Conservation (phyloP, 2,329 filamentous ascomycete species). For the Fusarium caatingaense region DNA sequence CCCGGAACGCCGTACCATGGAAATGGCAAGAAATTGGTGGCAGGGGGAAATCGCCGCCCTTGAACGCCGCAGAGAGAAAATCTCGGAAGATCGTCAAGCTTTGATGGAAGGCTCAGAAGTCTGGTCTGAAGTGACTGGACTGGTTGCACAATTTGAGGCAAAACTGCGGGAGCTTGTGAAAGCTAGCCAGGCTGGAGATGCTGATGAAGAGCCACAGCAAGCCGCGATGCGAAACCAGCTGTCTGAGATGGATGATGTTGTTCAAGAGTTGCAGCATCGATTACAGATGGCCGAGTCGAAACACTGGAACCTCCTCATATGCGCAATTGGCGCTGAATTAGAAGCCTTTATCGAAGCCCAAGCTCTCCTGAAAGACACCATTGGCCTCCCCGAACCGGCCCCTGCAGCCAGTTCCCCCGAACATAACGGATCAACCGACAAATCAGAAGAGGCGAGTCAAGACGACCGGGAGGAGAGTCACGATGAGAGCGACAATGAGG, state of each 20-base stretch:
- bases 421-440: constrained; percentile 1
- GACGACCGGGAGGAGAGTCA: constrained; percentile 27
- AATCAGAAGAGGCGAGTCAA: neutral
- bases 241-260: constrained; percentile 66
- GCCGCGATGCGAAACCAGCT: constrained; percentile 61
- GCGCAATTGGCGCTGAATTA: constrained; percentile 78
- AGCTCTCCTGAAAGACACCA: constrained; percentile 59
- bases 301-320: constrained; percentile 80
- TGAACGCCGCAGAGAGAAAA: constrained; percentile 64
- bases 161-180: constrained; percentile 68
- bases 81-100: constrained; percentile 71
- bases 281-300: constrained; percentile 67
- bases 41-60: constrained; percentile 69
- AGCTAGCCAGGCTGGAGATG: constrained; percentile 44
- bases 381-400: constrained; percentile 10
- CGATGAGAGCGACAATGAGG: constrained; percentile 57
- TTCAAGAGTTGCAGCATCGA: constrained; percentile 65
- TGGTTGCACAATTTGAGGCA: constrained; percentile 73
- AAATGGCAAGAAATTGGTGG: constrained; percentile 80
- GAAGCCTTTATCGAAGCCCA: constrained; percentile 73
- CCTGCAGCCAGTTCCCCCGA: constrained; percentile 14
- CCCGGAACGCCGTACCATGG: constrained; percentile 72
- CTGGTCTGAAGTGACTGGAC: constrained; percentile 71
- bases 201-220: constrained; percentile 50
- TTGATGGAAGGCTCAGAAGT: constrained; percentile 74